Conservation (phyloP, 352 stramenopile species). For the Phytophthora quininea region DNA sequence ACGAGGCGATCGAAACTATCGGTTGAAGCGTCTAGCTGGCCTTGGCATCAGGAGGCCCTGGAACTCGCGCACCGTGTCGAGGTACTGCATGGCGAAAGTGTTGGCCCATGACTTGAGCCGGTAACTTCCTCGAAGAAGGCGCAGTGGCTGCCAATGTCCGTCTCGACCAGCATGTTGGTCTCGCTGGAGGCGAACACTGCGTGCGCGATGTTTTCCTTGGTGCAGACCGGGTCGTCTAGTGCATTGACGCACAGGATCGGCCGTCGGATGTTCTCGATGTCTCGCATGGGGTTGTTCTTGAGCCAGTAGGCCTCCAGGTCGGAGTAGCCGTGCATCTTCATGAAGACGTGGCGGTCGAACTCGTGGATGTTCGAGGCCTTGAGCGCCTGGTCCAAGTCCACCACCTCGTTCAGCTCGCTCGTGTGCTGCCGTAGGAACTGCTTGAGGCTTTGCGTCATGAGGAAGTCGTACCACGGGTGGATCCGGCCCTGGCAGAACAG, state of each 20-base stretch:
- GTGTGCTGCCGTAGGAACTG: slow-evolving; percentile 63
- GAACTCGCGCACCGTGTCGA: slow-evolving; percentile 62
- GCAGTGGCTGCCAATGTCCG: slow-evolving; percentile 69
- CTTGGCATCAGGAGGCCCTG: background rate
- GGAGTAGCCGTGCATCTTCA: slow-evolving; percentile 78
- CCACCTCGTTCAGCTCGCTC: slow-evolving; percentile 41
- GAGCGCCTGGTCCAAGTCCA: slow-evolving; percentile 57
- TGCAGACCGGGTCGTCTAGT: slow-evolving; percentile 81
- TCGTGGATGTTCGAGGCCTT: slow-evolving; percentile 60
- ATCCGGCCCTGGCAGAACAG: slow-evolving; percentile 76
- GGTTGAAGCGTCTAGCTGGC: too few relatives aligned
- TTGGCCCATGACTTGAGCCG: slow-evolving; percentile 74
- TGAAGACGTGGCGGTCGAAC: slow-evolving; percentile 83
- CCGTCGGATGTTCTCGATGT: slow-evolving; percentile 53
- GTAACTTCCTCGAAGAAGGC: slow-evolving; percentile 72
- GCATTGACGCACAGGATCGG: slow-evolving; percentile 79
- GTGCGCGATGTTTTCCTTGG: slow-evolving; percentile 74
- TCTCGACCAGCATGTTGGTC: slow-evolving; percentile 60
- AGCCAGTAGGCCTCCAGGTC: slow-evolving; percentile 72
- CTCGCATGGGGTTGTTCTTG: slow-evolving; percentile 80
- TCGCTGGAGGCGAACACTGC: slow-evolving; percentile 55
- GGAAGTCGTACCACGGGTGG: slow-evolving; percentile 70
- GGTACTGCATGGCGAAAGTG: slow-evolving; percentile 61
- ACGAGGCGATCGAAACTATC: too few relatives aligned
- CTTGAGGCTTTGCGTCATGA: slow-evolving; percentile 82